A percentile compares a stretch with the other conserved stretches of the same genome.
Conservation (phyloP, 2,329 filamentous ascomycete genomes). For the Aspergillus tubingensis region DNA sequence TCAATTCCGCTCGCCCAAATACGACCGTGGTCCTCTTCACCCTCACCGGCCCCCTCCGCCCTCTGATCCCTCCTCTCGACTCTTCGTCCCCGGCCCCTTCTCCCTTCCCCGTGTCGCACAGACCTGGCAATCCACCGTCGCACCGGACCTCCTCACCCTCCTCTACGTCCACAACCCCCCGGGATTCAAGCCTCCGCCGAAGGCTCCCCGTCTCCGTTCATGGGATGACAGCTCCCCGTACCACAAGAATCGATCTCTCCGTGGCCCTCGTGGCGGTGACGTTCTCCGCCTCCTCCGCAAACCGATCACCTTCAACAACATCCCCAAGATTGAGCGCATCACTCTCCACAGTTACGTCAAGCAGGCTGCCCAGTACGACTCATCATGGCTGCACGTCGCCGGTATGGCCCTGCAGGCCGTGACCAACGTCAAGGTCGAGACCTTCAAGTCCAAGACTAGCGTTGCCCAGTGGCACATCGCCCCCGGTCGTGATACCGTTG, state of each 20-base stretch:
- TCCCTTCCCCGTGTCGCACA: slow-evolving; percentile 82
- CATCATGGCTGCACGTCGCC: slow-evolving; percentile 75
- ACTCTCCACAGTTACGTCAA: slow-evolving; percentile 78
- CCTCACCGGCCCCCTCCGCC: slow-evolving; percentile 85
- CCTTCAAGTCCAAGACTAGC: slow-evolving; percentile 69
- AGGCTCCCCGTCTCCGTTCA: slow-evolving; percentile 68
- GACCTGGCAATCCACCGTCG: slow-evolving; percentile 84
- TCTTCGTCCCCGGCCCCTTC: slow-evolving; percentile 90
- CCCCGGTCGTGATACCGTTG: slow-evolving; percentile 66
- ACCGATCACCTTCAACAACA: slow-evolving; percentile 74
- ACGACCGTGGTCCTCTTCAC: slow-evolving; percentile 89
- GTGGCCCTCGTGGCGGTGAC: slow-evolving; percentile 79
- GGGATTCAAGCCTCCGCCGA: slow-evolving; percentile 63
- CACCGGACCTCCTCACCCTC: slow-evolving; percentile 83
- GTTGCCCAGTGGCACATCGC: slow-evolving; percentile 75
- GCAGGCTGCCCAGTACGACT: slow-evolving; percentile 66
- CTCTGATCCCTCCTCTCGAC: slow-evolving; percentile 82
- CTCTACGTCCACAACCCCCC: slow-evolving; percentile 84
- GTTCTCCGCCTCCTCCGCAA: slow-evolving; percentile 53
- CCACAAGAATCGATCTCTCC: slow-evolving; percentile 83
- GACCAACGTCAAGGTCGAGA: slow-evolving; percentile 70
- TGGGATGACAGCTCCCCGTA: slow-evolving; percentile 95
- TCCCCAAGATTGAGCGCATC: slow-evolving; percentile 78
- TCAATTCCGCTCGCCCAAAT: slow-evolving; percentile 91
- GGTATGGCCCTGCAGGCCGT: slow-evolving; percentile 84